Evolutionary conservation across 2,329 filamentous ascomycete species (phyloP), one percentile per base, ranked within the genome.

Genomic region (Cercospora berteroae): DNA sequence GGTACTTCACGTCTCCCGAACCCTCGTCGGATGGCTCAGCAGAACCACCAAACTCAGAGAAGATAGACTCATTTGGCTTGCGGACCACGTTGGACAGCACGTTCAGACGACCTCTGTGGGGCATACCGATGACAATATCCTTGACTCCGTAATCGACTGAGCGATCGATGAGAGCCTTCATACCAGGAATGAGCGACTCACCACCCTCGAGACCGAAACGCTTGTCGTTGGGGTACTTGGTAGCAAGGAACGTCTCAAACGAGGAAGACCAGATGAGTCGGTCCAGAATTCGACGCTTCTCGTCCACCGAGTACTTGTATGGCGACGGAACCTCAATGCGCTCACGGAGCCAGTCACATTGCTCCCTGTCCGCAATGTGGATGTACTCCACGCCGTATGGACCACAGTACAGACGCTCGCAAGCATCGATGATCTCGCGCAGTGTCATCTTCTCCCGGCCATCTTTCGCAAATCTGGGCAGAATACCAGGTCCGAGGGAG

Each of bases 221-320:
- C 87, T 99, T 99, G 84, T 99, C 95, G 82, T 99, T 99, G 80
- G 95, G 95, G 82, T 97, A 98, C 82, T 99, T 99, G 67, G 93
- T 97, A 66, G 95, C 90, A 73, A 96, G 84, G 87, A 99, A 99
- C 68, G 89, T 84, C 84, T 99, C 95, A 80, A 99, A 99, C 82
- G 93, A 97, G 71, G 94, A 96, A 79, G 92, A 94, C 95, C 95
- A 99, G 81, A 99, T 99, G 72, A 99, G 86, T 78, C 95, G 92
- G 83, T 99, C 95, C 73, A 99, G 87, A 74, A 99, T 97, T 73
- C 95, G 89, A 78, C 95, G 92, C 88, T 99, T 99, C 86, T 99
- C 95, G 77, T 98, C 95, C 68, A 97, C 90, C 0, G 93, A 96
- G 85, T 97, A 98, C 81, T 96, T 96, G 87, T 96, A 99, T 12